Evolutionary conservation across 352 stramenopile genomes (phyloP).

Genomic region (Pythium coloratum): DNA sequence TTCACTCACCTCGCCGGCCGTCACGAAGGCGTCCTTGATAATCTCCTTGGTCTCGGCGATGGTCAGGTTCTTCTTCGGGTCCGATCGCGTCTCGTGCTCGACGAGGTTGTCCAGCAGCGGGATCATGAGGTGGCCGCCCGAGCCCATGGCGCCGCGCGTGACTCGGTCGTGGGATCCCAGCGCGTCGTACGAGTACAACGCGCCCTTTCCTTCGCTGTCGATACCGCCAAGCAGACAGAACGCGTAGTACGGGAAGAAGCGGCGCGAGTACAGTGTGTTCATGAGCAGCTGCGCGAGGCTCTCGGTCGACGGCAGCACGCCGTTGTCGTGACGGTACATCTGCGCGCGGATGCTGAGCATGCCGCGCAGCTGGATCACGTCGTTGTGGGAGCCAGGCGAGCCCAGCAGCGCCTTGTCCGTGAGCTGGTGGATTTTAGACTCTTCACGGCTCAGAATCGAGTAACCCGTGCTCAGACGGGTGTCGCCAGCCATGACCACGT

Average conservation of each 20-base stretch:
- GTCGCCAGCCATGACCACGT: constrained; percentile 95
- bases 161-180: constrained; percentile 91
- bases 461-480: constrained; percentile 97
- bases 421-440: constrained; percentile 89
- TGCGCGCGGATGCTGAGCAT: constrained; percentile 79
- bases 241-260: constrained; percentile 99
- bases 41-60: constrained; percentile 95
- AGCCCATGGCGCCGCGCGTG: constrained; percentile 81
- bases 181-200: constrained; percentile 98
- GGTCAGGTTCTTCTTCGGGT: constrained; percentile 91
- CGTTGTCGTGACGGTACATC: constrained; percentile 96
- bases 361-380: constrained; percentile 84
- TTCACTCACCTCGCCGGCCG: constrained; percentile 89
- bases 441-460: constrained; percentile 95
- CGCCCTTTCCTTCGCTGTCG: constrained; percentile 95
- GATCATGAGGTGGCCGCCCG: constrained; percentile 96
- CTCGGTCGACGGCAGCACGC: constrained; percentile 90
- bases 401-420: constrained; percentile 73
- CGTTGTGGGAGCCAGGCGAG: constrained; percentile 82
- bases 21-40: constrained; percentile 99
- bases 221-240: constrained; percentile 98
- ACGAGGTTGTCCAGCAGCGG: constrained; percentile 98
- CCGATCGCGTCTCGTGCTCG: constrained; percentile 85
- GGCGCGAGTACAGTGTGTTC: constrained; percentile 97
- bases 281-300: constrained; percentile 96